Conservation (phyloP, 2,329 filamentous ascomycete species). For the Atkinsonella texensis region DNA sequence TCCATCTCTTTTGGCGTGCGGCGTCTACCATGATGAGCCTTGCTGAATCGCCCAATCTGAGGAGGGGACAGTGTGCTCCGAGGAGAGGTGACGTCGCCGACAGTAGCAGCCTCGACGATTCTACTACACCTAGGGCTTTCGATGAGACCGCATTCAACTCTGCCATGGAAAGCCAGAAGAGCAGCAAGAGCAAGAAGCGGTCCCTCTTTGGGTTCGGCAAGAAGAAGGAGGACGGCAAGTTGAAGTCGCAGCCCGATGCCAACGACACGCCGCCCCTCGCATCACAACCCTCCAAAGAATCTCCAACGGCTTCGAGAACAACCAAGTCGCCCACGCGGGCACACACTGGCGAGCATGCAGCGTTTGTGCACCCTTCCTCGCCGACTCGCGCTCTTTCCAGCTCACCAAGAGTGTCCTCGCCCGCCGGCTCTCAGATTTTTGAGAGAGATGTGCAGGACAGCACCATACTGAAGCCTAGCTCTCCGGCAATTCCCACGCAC, state of each 20-base stretch:
- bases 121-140: conserved; percentile 21
- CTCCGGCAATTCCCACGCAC: conserved; percentile 81
- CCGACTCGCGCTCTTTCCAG: conserved; percentile 54
- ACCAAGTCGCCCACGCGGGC: conserved; percentile 27
- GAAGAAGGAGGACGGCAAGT: conserved; percentile 38
- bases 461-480: conserved; percentile 52
- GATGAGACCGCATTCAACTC: conserved; percentile 17
- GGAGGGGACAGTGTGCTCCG: conserved; percentile 7
- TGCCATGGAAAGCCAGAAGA: conserved; percentile 14
- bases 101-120: conserved; percentile 16
- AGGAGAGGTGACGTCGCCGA: conserved; percentile 13
- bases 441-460: conserved; percentile 89
- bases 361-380: conserved; percentile 44
- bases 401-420: conserved; percentile 66
- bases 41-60: conserved; percentile 15
- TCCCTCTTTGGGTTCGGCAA: conserved; percentile 50
- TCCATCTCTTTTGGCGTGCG: not conserved
- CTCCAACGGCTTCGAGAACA: conserved; percentile 8
- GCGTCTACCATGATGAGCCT: conserved; percentile 21
- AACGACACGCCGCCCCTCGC: conserved; percentile 19
- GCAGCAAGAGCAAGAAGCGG: conserved; percentile 37
- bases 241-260: conserved; percentile 23
- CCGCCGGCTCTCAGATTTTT: conserved; percentile 73
- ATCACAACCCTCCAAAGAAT: conserved; percentile 2
- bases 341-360: conserved; percentile 22